These are phyloP conservation scores for Fusarium equiseti DNA, from an alignment of 2,329 filamentous ascomycete genomes.

Conservation along the genomic window DNA sequence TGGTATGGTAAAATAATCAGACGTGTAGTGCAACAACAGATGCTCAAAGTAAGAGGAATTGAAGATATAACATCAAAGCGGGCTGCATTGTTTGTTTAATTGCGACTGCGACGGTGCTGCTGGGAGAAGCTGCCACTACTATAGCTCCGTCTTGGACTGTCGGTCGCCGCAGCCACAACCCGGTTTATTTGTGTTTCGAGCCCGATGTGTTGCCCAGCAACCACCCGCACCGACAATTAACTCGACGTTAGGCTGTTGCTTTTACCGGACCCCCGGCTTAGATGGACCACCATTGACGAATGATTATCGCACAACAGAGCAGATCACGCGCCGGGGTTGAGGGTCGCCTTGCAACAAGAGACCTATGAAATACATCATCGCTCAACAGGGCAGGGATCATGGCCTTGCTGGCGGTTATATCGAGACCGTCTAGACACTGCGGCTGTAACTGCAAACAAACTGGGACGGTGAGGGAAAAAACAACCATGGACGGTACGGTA, in stretches of 20 bases:
- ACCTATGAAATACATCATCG: constrained; percentile 41
- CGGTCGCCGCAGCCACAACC: constrained; percentile 27
- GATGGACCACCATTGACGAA: constrained; percentile 34
- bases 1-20: constrained; percentile 20
- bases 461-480: constrained; percentile 25
- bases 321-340: constrained; percentile 44
- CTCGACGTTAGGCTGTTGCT: constrained; percentile 25
- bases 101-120: constrained; percentile 22
- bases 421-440: constrained; percentile 17
- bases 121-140: constrained; percentile 23
- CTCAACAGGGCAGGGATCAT: constrained; percentile 33
- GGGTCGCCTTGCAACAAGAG: constrained; percentile 28
- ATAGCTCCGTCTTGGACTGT: constrained; percentile 33
- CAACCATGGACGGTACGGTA: not conserved
- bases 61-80: constrained; percentile 35
- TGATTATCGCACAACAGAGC: constrained; percentile 41
- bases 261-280: constrained; percentile 24
- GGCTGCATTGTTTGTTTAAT: constrained; percentile 41
- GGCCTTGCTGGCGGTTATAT: constrained; percentile 34
- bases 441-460: constrained; percentile 8
- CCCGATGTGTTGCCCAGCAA: constrained; percentile 44
- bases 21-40: constrained; percentile 12
- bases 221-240: constrained; percentile 28
- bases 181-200: constrained; percentile 48
- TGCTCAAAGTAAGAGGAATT: constrained; percentile 23